Conservation (phyloP, 106 monocot genomes). For the Apostasia shenzhenica region DNA sequence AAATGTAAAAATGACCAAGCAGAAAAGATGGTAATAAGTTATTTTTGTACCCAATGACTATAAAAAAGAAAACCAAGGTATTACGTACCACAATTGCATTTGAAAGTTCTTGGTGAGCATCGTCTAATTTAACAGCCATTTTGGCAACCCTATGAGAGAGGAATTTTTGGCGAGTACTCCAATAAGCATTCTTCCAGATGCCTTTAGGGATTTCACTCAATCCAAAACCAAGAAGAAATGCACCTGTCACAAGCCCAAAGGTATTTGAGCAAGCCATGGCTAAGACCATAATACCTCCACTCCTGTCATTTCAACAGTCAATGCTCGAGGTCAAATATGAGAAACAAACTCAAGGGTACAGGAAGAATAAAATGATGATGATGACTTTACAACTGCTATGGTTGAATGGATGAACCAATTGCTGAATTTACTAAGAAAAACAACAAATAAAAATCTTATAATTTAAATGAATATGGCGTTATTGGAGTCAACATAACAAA, state of each 20-base stretch:
- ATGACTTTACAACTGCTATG: too few species aligned
- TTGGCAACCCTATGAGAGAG: conserved; percentile 94
- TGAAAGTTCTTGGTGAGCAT: conserved; percentile 95
- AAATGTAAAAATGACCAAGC: too few species aligned
- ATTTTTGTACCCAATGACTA: too few species aligned
- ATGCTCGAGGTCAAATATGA: neutral
- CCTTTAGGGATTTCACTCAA: conserved; percentile 95
- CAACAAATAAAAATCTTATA: too few species aligned
- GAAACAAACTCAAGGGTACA: neutral
- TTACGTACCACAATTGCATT: conserved; percentile 88
- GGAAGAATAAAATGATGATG: too few species aligned
- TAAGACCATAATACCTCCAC: conserved; percentile 50
- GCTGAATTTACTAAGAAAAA: too few species aligned
- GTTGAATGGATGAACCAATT: too few species aligned
- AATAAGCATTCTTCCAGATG: conserved; percentile 96
- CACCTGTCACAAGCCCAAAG: conserved; percentile 99
- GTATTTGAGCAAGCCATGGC: conserved; percentile 99
- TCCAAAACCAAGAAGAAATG: conserved; percentile 99
- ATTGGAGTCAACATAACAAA: too few species aligned
- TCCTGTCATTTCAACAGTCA: conserved; percentile 37
- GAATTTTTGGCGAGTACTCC: conserved; percentile 84
- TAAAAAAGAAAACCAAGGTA: too few species aligned
- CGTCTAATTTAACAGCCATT: conserved; percentile 93
- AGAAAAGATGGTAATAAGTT: too few species aligned
- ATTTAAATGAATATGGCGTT: too few species aligned